Evolutionary conservation across 2,329 filamentous ascomycete species (phyloP).

Genomic region (Colletotrichum kahawae): DNA sequence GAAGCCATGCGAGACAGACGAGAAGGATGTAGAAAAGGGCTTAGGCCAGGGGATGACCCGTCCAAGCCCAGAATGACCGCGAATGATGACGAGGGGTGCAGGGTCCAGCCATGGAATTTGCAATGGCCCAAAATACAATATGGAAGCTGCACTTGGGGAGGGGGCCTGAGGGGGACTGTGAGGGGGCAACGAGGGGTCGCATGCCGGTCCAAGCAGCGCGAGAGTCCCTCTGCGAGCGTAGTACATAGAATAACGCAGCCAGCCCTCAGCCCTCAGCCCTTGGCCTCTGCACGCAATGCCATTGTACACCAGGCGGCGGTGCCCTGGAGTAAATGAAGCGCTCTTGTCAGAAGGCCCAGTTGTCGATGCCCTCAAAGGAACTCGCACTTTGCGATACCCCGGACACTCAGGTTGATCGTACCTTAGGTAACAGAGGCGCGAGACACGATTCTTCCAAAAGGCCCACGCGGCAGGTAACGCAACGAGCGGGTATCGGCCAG

Average conservation of each 20-base stretch:
- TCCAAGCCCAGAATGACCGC: not conserved
- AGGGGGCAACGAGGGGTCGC: not conserved
- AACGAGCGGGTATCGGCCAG: not conserved
- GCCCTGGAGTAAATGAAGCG: not conserved
- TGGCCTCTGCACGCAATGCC: not conserved
- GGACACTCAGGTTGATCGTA: not conserved
- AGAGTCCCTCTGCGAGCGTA: not conserved
- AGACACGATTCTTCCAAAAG: not conserved
- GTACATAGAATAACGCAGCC: not conserved
- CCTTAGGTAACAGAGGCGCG: not conserved
- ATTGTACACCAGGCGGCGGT: not conserved
- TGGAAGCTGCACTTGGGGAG: not conserved
- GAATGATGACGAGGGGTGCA: slow-evolving; percentile 17
- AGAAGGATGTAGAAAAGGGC: slow-evolving; percentile 5
- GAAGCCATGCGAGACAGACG: slow-evolving; percentile 4
- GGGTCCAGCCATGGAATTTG: not conserved
- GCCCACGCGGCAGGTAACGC: not conserved
- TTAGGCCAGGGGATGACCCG: slow-evolving; percentile 2
- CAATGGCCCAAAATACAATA: not conserved
- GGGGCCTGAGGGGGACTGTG: not conserved
- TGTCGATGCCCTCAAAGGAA: not conserved
- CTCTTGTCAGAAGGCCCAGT: not conserved
- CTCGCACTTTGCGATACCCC: not conserved
- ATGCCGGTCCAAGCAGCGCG: not conserved
- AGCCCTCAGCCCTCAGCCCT: not conserved